Base-by-base conservation (phyloP, 2,329 filamentous ascomycete species). In the Lojkania enalia region DNA sequence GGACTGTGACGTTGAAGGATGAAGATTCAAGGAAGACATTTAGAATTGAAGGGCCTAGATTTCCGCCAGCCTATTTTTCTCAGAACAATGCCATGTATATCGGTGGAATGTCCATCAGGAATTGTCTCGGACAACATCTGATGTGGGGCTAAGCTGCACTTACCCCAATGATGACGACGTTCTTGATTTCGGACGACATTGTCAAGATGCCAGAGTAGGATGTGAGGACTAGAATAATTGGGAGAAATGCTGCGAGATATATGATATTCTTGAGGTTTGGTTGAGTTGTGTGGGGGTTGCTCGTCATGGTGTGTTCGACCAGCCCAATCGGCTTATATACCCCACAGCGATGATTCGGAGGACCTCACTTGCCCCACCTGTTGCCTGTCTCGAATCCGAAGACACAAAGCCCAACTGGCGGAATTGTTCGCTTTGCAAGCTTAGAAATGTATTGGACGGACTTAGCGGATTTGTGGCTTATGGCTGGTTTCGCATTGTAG, bases 1-100 rank as follows among this genome's bases (percentile, higher is more conserved):
- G 73, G 29, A 81, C 71, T 6, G 79, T 81, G 42, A 84, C 69
- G 43, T 74, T 71, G 68, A 85, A 81, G 9, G 66, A 61, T n/a
- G 64, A 66, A 3, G 63, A 48, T 2, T 69, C 55, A 5, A 73
- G 55, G 35, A 79, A 71, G 3, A 67, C 64, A 9, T 66, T 44
- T 19, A 77, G 58, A 32, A 77, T 60, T 7, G 66, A 54, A 5
- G 69, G 69, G 1, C 74, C 74, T 14, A 77, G 63, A 39, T 74
- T 75, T 35, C 74, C 73, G 18, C 58, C 55, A 25, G 69, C 67
- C 60, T 69, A 21, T 9, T 20, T 4, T 19, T 20, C 39, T 64
- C 20, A 63, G 50, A 39, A 35, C 27, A 32, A 35, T 18, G 5
- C 18, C 14, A 33, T 33, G 30, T 6, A 19, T 25, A 33, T 20